Evolutionary conservation across 2,329 filamentous ascomycete species (phyloP).

Genomic region (Ophiobolus disseminans): DNA sequence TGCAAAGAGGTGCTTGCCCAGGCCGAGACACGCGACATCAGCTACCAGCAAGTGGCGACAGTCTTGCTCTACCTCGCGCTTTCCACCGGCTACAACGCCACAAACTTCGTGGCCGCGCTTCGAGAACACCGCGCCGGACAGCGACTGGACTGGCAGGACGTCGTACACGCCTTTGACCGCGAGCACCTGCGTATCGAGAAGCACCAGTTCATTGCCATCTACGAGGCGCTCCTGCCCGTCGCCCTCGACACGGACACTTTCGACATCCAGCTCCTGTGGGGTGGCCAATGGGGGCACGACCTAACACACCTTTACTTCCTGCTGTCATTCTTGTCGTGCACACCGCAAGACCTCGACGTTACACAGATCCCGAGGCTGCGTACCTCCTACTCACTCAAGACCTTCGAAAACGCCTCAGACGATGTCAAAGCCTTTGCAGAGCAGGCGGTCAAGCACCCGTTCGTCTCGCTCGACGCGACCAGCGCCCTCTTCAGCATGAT

Average conservation of each 20-base stretch:
- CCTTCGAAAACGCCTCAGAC: slow-evolving; percentile 67
- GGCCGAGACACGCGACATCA: slow-evolving; percentile 69
- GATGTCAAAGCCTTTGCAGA: slow-evolving; percentile 67
- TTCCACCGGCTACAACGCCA: slow-evolving; percentile 69
- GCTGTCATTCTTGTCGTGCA: slow-evolving; percentile 80
- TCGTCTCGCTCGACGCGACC: slow-evolving; percentile 87
- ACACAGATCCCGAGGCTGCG: slow-evolving; percentile 83
- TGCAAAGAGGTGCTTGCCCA: slow-evolving; percentile 66
- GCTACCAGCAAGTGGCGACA: slow-evolving; percentile 81
- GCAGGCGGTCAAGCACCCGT: slow-evolving; percentile 79
- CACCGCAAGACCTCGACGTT: slow-evolving; percentile 78
- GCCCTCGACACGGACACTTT: slow-evolving; percentile 69
- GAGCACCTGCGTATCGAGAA: slow-evolving; percentile 77
- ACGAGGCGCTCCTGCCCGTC: slow-evolving; percentile 77
- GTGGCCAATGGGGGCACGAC: slow-evolving; percentile 82
- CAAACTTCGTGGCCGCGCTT: slow-evolving; percentile 68
- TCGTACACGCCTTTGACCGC: slow-evolving; percentile 82
- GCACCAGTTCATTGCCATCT: slow-evolving; percentile 80
- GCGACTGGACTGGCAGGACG: slow-evolving; percentile 69
- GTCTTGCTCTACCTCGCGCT: slow-evolving; percentile 76
- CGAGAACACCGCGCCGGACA: slow-evolving; percentile 62
- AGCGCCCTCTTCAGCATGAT: slow-evolving; percentile 70
- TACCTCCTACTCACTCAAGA: slow-evolving; percentile 73
- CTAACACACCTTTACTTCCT: slow-evolving; percentile 95
- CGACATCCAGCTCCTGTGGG: slow-evolving; percentile 90